Percentiles rank a stretch among this genome's conserved stretches.
Evolutionary conservation across 2,329 filamentous ascomycete genomes (phyloP).

Genomic region (Ophiostoma himal-ulmi): DNA sequence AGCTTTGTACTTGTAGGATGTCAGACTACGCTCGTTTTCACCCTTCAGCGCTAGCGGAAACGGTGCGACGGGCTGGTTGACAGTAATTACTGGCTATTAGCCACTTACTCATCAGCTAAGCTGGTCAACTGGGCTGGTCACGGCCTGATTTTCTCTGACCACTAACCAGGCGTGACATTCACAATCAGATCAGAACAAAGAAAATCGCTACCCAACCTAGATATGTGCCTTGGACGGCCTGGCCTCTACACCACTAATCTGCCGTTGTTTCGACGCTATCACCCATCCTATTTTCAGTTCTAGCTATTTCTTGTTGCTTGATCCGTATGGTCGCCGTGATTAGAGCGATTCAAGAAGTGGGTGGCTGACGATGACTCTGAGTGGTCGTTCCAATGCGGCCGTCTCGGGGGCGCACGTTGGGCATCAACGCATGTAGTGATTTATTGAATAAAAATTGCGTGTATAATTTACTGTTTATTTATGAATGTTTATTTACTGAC

Average conservation of each 20-base stretch:
- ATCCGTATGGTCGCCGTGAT: slow-evolving; percentile 1
- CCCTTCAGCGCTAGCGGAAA: slow-evolving; percentile 2
- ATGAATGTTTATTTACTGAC: not conserved
- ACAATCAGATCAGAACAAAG: not conserved
- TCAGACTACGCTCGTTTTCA: not conserved
- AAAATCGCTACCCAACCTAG: not conserved
- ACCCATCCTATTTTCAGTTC: not conserved
- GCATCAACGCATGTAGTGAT: slow-evolving; percentile 6
- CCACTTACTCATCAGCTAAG: not conserved
- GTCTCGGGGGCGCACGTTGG: slow-evolving; percentile 1
- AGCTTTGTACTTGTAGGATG: not conserved
- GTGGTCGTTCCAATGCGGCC: not conserved
- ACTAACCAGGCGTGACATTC: not conserved
- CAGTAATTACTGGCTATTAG: not conserved
- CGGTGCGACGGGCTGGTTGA: not conserved
- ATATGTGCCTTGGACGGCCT: not conserved
- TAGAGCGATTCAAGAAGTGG: not conserved
- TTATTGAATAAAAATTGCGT: not conserved
- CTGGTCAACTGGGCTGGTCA: not conserved
- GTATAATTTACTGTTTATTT: not conserved
- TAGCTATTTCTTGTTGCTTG: too few relatives aligned
- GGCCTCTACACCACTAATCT: not conserved
- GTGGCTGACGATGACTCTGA: not conserved
- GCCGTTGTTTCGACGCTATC: not conserved
- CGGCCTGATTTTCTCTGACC: not conserved